Base-by-base conservation (phyloP, 805 yeast genomes). In the Candida argentea region DNA sequence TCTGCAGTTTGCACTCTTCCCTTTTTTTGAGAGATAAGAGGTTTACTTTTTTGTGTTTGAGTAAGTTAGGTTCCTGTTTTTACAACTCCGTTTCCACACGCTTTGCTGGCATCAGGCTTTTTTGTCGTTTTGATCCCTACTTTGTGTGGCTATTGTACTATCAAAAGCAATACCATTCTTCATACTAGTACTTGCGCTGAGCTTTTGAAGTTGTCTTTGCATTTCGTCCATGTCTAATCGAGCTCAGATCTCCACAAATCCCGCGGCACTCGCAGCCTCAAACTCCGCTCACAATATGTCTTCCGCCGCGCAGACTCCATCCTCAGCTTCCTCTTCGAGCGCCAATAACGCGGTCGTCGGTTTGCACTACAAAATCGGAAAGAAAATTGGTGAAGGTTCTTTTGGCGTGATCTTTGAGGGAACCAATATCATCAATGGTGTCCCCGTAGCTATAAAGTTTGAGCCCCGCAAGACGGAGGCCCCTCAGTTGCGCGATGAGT, bases 331-430 rank as follows among this genome's bases (percentile, higher is more conserved):
- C 12, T 40, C 42, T 9, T 32, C 40, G 15, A 38, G 32, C 34
- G 43, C 46, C 39, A 57, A 56, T 47, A 48, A 43, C 34, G 55
- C 63, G 5, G 66, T 61, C n/a, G 67, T 61, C n/a, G 78, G 76
- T 5, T 62, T 69, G 23, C 93, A 82, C 50, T 82, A 77, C 53
- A 78, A 77, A 39, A 72, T 80, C 32, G 91, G 89, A 6, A 79
- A 80, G 45, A 82, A 82, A 52, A 82, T 82, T 30, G 93, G 93
- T 20, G 91, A 82, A 48, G 93, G 93, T 2, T 80, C 91, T 0
- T 82, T 82, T 59, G 93, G 93, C 20, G 80, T 81, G 6, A 76
- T 82, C 29, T 82, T 81, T 51, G 86, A 81, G 56, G 93, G 93
- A 22, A 70, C 74, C 32, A 83, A 82, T 46, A 57, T 82, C 36